Conservation (phyloP, 805 yeast genomes). For the Sugiyamaella valdiviana region DNA sequence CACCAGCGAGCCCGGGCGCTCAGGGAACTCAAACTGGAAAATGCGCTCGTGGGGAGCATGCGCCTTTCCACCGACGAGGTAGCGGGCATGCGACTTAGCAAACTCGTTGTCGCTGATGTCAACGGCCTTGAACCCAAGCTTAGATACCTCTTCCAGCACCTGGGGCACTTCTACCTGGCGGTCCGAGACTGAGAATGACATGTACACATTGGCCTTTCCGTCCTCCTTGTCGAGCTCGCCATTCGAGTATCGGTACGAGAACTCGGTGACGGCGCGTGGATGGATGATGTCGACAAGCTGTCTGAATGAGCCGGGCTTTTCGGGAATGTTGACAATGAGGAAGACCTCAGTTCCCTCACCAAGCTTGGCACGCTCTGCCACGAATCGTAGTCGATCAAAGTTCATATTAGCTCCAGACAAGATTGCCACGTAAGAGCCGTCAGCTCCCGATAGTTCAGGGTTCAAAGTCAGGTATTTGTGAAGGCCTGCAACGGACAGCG, state of each 20-base stretch:
- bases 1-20: constrained; percentile 89
- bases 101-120: constrained; percentile 90
- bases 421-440: constrained; percentile 72
- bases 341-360: constrained; percentile 98
- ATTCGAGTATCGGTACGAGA: constrained; percentile 69
- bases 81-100: constrained; percentile 95
- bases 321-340: constrained; percentile 85
- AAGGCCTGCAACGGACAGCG: constrained; percentile 91
- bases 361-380: constrained; percentile 93
- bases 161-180: constrained; percentile 65
- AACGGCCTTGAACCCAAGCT: constrained; percentile 62
- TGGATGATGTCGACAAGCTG: constrained; percentile 68
- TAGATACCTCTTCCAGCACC: constrained; percentile 53
- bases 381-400: constrained; percentile 92
- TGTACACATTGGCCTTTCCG: constrained; percentile 64
- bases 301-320: constrained; percentile 82
- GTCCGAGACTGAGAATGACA: constrained; percentile 76
- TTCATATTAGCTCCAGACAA: constrained; percentile 98
- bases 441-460: constrained; percentile 64
- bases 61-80: constrained; percentile 89
- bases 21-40: constrained; percentile 90
- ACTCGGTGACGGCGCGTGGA: constrained; percentile 91
- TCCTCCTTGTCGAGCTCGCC: constrained; percentile 31
- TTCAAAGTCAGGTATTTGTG: constrained; percentile 61
- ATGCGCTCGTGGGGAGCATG: constrained; percentile 68